Conservation (phyloP, 805 yeast species). For the Barnettozyma botsteinii region DNA sequence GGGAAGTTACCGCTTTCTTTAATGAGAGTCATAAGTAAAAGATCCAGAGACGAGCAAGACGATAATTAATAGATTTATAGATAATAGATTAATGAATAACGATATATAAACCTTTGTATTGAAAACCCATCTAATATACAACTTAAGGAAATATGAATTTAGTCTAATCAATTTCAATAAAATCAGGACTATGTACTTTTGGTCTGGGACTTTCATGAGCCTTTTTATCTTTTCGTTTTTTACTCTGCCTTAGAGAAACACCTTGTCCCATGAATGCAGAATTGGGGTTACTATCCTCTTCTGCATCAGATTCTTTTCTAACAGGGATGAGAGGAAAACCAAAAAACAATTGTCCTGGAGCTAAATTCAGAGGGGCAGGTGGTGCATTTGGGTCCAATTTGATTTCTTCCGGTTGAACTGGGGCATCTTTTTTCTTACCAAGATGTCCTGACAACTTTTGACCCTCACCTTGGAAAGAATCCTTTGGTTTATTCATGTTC, state of each 20-base stretch:
- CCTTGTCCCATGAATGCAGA: constrained; percentile 60
- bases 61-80: background rate
- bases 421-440: constrained; percentile 17
- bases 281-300: constrained; percentile 18
- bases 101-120: background rate
- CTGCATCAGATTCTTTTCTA: constrained; percentile 31
- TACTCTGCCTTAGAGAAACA: constrained; percentile 63
- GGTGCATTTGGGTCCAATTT: constrained; percentile 51
- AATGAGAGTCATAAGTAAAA: constrained; percentile 31
- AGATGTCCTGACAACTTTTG: constrained; percentile 64
- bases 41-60: constrained; percentile 3
- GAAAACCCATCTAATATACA: constrained; percentile 6
- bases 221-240: constrained; percentile 59
- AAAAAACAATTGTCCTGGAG: constrained; percentile 84
- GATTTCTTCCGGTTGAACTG: constrained; percentile 27
- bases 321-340: constrained; percentile 74
- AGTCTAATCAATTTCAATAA: constrained; percentile 61
- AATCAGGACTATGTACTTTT: constrained; percentile 66
- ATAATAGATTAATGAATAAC: background rate
- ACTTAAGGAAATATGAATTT: background rate
- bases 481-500: constrained; percentile 29
- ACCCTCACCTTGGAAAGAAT: constrained; percentile 55
- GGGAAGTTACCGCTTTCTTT: constrained; percentile 31
- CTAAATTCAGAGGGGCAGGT: constrained; percentile 67
- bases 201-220: constrained; percentile 52